Evolutionary conservation across 768 basidiomycete species (phyloP), one percentile per base, ranked within the genome.

Genomic region (Nidula microcarpa): DNA sequence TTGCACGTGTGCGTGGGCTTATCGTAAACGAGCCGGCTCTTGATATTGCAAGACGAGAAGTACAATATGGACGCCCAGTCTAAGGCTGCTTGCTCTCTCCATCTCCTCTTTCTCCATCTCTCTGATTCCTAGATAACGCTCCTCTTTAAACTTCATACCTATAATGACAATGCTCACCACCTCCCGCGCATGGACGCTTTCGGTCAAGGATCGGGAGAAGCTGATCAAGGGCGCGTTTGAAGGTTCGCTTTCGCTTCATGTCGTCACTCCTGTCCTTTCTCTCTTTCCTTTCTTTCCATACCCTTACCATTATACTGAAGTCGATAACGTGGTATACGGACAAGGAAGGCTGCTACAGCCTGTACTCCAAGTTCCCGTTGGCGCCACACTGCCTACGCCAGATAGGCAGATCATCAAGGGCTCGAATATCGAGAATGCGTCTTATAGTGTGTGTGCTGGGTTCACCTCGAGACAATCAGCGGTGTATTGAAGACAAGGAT

Each of bases 311-410:
- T 4, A 4, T 30, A 4, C 23, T 30, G 23, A 30, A 30, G 23
- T 30, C 23, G 23, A 30, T 30, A 30, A 30, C n/a, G 51, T 23
- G 18, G 50, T 3, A 37, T 51, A 33, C 63, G 90, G 89, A 84
- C 10, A 89, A 84, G 65, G 72, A 87, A 55, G 74, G 79, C 33
- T 79, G 88, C 0, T 94, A 97, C 68, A 81, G 74, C 34, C 91
- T 84, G 0, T 98, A 97, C 71, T 94, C 93, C 32, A 87, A 92
- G 33, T 97, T 99, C 65, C 87, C 6, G 96, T 98, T 14, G 96
- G 96, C 0, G 95, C 94, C 0, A 90, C 94, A 1, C 69, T 98
- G 9, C 69, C 97, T 14, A 73, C 85, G 2, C 64, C 78, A 0
- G 81, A 87, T 41, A 91, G 90, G 0, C 67, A 73, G 7, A 80